Evolutionary conservation across 2,329 filamentous ascomycete species (phyloP).

Genomic region (Aspergillus spinulosporus): DNA sequence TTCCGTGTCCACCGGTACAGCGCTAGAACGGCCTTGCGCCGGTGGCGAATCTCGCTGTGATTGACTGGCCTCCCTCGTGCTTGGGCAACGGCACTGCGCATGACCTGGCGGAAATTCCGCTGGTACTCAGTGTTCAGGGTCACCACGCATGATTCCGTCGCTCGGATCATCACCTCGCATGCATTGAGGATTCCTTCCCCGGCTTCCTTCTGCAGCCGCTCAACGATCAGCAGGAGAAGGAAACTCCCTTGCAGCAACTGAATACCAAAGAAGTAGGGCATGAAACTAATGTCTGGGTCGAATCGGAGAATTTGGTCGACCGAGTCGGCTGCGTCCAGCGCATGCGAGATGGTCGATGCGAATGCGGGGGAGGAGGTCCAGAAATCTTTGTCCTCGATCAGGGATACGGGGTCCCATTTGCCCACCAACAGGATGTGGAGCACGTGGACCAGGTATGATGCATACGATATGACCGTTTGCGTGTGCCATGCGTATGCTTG

Average conservation of each 20-base stretch:
- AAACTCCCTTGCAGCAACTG: slow-evolving; percentile 91
- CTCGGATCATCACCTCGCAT: slow-evolving; percentile 88
- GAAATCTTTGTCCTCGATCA: slow-evolving; percentile 90
- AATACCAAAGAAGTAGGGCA: slow-evolving; percentile 96
- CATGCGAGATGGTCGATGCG: slow-evolving; percentile 82
- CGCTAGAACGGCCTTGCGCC: slow-evolving; percentile 77
- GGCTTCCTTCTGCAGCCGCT: slow-evolving; percentile 82
- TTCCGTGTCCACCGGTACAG: slow-evolving; percentile 91
- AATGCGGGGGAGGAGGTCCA: slow-evolving; percentile 92
- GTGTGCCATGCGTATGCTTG: slow-evolving; percentile 59
- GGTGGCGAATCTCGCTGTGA: slow-evolving; percentile 78
- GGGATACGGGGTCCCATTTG: slow-evolving; percentile 90
- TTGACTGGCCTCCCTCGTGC: slow-evolving; percentile 84
- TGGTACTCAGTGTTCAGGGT: slow-evolving; percentile 93
- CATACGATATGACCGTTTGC: slow-evolving; percentile 82
- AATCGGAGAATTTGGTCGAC: slow-evolving; percentile 84
- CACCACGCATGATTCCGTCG: slow-evolving; percentile 89
- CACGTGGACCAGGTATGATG: slow-evolving; percentile 90
- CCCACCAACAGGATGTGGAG: slow-evolving; percentile 88
- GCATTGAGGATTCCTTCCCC: slow-evolving; percentile 83
- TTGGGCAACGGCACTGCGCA: slow-evolving; percentile 88
- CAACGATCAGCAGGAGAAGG: slow-evolving; percentile 79
- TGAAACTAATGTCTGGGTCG: slow-evolving; percentile 88
- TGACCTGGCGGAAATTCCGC: slow-evolving; percentile 92
- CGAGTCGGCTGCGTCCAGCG: slow-evolving; percentile 83